These are phyloP conservation scores for Cucumis melo DNA, from an alignment of 306 rosid species.

Conservation along the genomic window DNA sequence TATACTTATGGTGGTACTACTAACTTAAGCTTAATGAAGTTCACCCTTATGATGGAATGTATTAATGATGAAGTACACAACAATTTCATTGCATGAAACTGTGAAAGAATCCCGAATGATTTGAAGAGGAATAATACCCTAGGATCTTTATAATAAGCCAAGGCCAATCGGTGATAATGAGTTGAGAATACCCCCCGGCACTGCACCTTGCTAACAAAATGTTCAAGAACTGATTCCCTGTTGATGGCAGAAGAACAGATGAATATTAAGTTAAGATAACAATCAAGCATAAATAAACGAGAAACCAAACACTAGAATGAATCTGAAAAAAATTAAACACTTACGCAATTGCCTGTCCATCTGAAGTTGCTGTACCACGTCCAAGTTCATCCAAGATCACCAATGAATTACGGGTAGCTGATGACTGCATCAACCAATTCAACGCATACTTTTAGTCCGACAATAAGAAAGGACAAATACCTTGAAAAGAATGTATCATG, in stretches of 20 bases:
- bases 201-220: conserved; percentile 61
- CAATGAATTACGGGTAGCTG: conserved; percentile 73
- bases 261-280: conserved; percentile 3
- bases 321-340: conserved; percentile 18
- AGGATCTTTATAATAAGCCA: conserved; percentile 47
- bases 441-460: conserved; percentile 1
- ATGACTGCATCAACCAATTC: conserved; percentile 40
- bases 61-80: not conserved
- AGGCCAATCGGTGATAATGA: conserved; percentile 73
- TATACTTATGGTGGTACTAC: not conserved
- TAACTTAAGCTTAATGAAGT: not conserved
- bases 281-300: not conserved
- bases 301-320: conserved; percentile 4
- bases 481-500: not conserved
- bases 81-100: not conserved
- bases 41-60: not conserved
- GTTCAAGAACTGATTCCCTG: conserved; percentile 84
- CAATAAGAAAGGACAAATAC: not conserved
- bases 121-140: conserved; percentile 27
- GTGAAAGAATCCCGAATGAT: not conserved
- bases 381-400: conserved; percentile 94
- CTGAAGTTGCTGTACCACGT: conserved; percentile 97
- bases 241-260: conserved; percentile 11
- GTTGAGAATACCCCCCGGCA: conserved; percentile 91
- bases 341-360: conserved; percentile 98